phyloP scores from a whole-genome alignment of 2,329 filamentous ascomycete genomes.

The Trichoderma simmonsii region DNA sequence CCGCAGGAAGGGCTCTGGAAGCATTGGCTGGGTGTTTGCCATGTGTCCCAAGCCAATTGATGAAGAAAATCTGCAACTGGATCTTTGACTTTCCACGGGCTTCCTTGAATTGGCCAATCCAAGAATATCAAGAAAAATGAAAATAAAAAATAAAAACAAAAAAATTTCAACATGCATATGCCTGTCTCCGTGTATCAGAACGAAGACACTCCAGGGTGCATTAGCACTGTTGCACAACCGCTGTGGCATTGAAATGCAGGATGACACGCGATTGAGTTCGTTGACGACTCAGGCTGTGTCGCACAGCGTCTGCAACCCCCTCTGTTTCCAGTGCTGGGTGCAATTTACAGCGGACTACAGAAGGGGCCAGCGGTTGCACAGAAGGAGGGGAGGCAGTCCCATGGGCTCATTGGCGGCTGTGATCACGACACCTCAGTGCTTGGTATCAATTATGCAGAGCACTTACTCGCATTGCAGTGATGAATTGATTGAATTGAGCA shows the following conservation, averaged over 20 bases:
- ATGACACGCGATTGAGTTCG: neutral
- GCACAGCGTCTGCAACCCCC: slow-evolving; percentile 4
- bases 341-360: slow-evolving; percentile 3
- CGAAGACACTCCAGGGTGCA: neutral
- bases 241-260: slow-evolving; percentile 8
- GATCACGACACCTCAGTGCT: neutral
- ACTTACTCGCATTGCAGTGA: neutral
- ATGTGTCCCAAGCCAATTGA: slow-evolving; percentile 17
- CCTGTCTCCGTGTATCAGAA: neutral
- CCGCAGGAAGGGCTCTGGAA: slow-evolving; percentile 4
- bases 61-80: neutral
- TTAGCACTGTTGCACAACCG: neutral
- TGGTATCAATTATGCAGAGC: neutral
- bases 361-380: slow-evolving; percentile 3
- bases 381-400: neutral
- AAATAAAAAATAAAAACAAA: neutral
- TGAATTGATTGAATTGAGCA: neutral
- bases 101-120: neutral
- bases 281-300: slow-evolving; percentile 3
- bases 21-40: neutral
- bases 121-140: neutral
- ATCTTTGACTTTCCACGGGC: neutral
- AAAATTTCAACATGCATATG: neutral
- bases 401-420: slow-evolving; percentile 9
- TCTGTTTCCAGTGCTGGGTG: neutral